These are phyloP conservation scores for Globisporangium nodosum DNA, from an alignment of 352 stramenopile species.

Conservation along the genomic window DNA sequence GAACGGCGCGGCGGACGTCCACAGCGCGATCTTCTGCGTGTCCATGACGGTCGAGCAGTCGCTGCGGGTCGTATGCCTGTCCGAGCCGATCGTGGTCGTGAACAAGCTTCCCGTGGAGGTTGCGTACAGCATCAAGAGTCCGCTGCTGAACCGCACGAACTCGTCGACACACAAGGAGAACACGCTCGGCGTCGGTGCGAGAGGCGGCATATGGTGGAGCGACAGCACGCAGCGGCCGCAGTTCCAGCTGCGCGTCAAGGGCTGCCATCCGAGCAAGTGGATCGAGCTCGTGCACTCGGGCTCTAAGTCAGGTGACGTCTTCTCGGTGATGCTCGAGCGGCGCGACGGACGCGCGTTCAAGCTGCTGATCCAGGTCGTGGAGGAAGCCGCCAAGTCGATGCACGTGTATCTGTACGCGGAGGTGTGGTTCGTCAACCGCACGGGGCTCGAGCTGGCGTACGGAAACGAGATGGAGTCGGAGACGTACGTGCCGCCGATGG, in stretches of 20 bases:
- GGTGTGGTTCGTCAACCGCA: constrained; percentile 82
- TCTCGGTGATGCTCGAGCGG: constrained; percentile 57
- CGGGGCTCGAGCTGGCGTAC: constrained; percentile 65
- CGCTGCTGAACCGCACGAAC: constrained; percentile 22
- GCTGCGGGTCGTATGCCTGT: constrained; percentile 53
- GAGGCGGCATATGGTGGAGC: constrained; percentile 73
- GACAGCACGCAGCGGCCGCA: constrained; percentile 53
- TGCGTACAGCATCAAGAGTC: constrained; percentile 44
- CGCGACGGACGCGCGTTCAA: constrained; percentile 62
- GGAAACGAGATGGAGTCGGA: constrained; percentile 60
- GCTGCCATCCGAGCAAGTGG: constrained; percentile 63
- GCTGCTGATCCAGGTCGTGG: constrained; percentile 55
- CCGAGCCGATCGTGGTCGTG: constrained; percentile 65
- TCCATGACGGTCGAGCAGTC: constrained; percentile 61
- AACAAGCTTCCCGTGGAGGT: constrained; percentile 78
- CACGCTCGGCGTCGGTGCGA: constrained; percentile 48
- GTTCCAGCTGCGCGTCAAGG: constrained; percentile 62
- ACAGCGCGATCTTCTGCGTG: constrained; percentile 63
- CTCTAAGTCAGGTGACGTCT: constrained; percentile 39
- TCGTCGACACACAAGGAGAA: constrained; percentile 26
- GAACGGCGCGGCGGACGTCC: constrained; percentile 12
- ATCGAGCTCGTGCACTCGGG: constrained; percentile 47
- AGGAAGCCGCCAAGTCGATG: constrained; percentile 33
- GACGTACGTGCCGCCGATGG: constrained; percentile 46
- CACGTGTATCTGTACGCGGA: constrained; percentile 56